Evolutionary conservation across 768 basidiomycete species (phyloP), one percentile per base, ranked within the genome.

Genomic region (Dioszegia aurantiaca): DNA sequence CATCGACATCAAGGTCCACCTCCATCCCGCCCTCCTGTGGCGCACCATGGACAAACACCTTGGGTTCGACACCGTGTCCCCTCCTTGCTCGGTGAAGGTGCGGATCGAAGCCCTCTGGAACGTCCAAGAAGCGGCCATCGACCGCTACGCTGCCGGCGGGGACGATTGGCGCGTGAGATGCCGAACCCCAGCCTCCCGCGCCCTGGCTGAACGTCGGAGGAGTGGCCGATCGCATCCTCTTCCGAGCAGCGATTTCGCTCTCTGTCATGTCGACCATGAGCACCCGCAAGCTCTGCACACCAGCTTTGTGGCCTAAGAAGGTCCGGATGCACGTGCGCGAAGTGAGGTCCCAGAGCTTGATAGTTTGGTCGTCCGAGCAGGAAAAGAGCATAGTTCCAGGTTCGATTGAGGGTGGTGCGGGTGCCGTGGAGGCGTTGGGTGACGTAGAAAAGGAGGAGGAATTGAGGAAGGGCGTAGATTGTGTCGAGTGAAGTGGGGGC

Each of bases 341-440:
- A 26, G 83, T 84, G 41, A 99, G 82, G 77, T 98, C 94, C 95
- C 94, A 99, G 4, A 99, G 83, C 58, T 86, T 86, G 76, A 98
- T 90, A 2, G 87, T 86, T 26, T 88, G 88, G 74, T 98, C 95
- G 73, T 98, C 95, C 8, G 90, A 92, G 2, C 90, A 90, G 8
- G 92, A 95, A 80, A 99, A 95, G 26, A 99, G 82, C 88, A 97
- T 91, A 79, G 95, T 93, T 51, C 91, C 90, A 16, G 85, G 82
- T 56, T 78, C 70, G 48, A 68, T 70, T 19, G 51, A n/a, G 16
- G 51, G 51, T 8, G 51, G 24, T 2, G 39, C 37, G 36, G 51
- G 37, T 3, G 51, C 27, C 2, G 46, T 16, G 3, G 46, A 30
- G 24, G 2, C 30, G 21, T 6, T 40, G 26, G 24, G 17, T 12